Evolutionary conservation across 106 monocot species (phyloP).

Genomic region (Platanthera zijinensis): DNA sequence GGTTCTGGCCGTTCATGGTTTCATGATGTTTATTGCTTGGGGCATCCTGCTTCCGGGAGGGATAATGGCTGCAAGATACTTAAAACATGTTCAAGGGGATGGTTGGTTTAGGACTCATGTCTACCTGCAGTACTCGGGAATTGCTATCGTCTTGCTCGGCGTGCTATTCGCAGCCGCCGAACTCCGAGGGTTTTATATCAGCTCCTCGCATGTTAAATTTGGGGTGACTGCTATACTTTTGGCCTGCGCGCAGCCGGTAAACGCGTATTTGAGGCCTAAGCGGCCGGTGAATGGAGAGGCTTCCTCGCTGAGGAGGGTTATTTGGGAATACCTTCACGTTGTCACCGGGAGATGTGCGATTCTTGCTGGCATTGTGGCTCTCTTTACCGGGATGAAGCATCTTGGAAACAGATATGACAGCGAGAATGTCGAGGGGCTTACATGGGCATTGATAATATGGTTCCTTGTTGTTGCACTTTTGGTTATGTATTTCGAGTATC

Average conservation of each 20-base stretch:
- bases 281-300: slow-evolving; percentile 43
- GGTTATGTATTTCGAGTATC: slow-evolving; percentile 72
- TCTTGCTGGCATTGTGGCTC: slow-evolving; percentile 55
- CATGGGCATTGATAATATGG: slow-evolving; percentile 82
- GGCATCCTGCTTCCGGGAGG: slow-evolving; percentile 86
- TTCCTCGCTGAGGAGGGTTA: slow-evolving; percentile 38
- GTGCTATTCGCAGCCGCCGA: slow-evolving; percentile 85
- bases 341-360: slow-evolving; percentile 65
- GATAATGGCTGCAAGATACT: slow-evolving; percentile 79
- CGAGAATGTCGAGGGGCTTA: slow-evolving; percentile 71
- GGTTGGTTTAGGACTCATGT: slow-evolving; percentile 80
- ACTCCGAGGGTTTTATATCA: slow-evolving; percentile 67
- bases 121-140: slow-evolving; percentile 88
- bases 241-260: slow-evolving; percentile 65
- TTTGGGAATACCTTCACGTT: slow-evolving; percentile 90
- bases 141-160: slow-evolving; percentile 65
- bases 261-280: slow-evolving; percentile 76
- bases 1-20: slow-evolving; percentile 90
- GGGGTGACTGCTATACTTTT: slow-evolving; percentile 60
- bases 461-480: slow-evolving; percentile 34
- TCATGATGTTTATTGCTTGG: slow-evolving; percentile 98
- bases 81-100: slow-evolving; percentile 81
- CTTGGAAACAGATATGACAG: slow-evolving; percentile 68
- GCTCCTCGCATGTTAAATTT: slow-evolving; percentile 81
- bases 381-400: slow-evolving; percentile 87